A percentile compares a stretch with the other conserved stretches of the same genome.
phyloP scores from a whole-genome alignment of 2,329 filamentous ascomycete genomes.

The Whalleya microplaca region DNA sequence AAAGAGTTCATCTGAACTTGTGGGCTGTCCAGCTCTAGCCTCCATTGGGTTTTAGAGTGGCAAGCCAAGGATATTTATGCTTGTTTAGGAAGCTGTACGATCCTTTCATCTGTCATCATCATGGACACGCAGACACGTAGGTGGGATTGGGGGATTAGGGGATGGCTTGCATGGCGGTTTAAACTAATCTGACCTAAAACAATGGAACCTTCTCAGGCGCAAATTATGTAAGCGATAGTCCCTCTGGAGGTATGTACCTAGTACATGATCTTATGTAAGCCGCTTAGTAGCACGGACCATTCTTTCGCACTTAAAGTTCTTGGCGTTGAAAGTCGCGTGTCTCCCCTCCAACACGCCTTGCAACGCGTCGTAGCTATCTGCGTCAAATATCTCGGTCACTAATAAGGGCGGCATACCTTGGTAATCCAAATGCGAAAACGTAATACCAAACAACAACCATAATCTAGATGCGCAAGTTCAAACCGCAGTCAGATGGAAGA shows the following conservation, averaged over 20 bases:
- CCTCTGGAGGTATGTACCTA: too few relatives aligned
- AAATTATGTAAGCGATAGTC: too few relatives aligned
- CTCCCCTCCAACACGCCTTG: constrained; percentile 1
- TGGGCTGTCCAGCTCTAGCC: background rate
- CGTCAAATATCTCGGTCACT: too few relatives aligned
- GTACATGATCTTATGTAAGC: too few relatives aligned
- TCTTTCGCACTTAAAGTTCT: background rate
- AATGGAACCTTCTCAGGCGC: too few relatives aligned
- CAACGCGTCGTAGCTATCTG: background rate
- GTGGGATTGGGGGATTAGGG: too few relatives aligned
- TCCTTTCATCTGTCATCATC: too few relatives aligned
- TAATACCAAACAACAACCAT: background rate
- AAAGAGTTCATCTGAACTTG: constrained; percentile 9
- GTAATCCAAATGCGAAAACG: background rate
- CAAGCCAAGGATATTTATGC: constrained; percentile 1
- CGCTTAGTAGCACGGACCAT: background rate
- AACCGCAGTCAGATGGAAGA: constrained; percentile 29
- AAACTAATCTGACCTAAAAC: background rate
- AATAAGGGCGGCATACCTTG: too few relatives aligned
- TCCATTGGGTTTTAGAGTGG: background rate
- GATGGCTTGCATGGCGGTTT: too few relatives aligned
- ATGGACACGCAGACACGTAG: too few relatives aligned
- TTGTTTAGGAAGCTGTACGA: too few relatives aligned
- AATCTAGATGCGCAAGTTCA: background rate
- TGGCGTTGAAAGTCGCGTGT: background rate